Base-by-base conservation (phyloP, 306 rosid species). In the Begonia fuchsioides region DNA sequence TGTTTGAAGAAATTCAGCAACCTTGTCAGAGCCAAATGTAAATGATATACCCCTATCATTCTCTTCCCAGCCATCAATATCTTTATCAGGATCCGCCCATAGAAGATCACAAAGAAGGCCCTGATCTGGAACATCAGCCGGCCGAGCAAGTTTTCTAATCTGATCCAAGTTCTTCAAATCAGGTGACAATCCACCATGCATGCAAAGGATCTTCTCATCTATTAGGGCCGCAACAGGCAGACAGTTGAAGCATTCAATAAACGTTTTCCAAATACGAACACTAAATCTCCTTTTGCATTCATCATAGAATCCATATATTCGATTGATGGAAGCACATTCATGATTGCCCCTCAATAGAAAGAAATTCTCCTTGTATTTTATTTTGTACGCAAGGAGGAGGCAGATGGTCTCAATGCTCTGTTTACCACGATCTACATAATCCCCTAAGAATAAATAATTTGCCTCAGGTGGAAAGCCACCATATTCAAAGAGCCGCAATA, bases 31-130 rank as follows among this genome's bases (percentile, higher is more conserved):
- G 56, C 94, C 94, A 74, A 83, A 83, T 15, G 94, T 83, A 68
- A 61, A 83, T 40, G 94, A 83, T 54, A 83, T 88, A 38, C 94
- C 94, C 47, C 94, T 77, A 47, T 83, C 94, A 68, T 83, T 83
- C 74, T 79, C 88, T 55, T 82, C 94, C 94, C 94, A 83, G 39
- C 94, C 94, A 18, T 83, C 88, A 40, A 83, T 58, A 51, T 83
- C 88, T 68, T 76, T 83, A 70, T 83, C 94, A 41, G 94, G 94
- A 72, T 83, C 94, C 52, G 94, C 84, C 94, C 94, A 83, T 13
- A 83, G 74, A 40, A 83, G 78, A 61, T 83, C 94, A 65, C 94
- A 83, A 39, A 83, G 78, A 71, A 83, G 85, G 44, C 94, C 94
- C 49, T 76, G 85, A 69, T 83, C 88, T 17, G 94, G 94, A 50